Evolutionary conservation across 345 rosid species (phyloP).

Genomic region (Passiflora organensis): DNA sequence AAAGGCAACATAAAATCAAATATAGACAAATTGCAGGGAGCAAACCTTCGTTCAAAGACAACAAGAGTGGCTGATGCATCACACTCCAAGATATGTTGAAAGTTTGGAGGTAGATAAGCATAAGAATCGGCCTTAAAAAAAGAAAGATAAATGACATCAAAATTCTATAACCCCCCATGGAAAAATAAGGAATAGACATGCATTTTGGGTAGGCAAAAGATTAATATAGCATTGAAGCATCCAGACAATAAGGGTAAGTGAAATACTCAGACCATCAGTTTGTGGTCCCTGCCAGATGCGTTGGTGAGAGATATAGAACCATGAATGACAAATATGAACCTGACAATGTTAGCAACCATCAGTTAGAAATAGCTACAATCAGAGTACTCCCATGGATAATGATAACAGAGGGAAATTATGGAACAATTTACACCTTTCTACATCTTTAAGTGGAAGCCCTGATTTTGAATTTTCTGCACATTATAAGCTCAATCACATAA

Average conservation of each 20-base stretch:
- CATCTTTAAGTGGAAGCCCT: slow-evolving; percentile 48
- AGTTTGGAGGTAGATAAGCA: slow-evolving; percentile 79
- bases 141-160: slow-evolving; percentile 8
- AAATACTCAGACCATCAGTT: slow-evolving; percentile 44
- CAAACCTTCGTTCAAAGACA: slow-evolving; percentile 69
- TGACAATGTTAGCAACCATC: slow-evolving; percentile 18
- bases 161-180: slow-evolving; percentile 2
- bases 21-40: neutral
- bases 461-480: slow-evolving; percentile 76
- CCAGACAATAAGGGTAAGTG: neutral
- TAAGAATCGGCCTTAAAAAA: slow-evolving; percentile 69
- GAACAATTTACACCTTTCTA: slow-evolving; percentile 55
- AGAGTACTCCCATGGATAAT: neutral
- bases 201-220: neutral
- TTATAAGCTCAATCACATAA: neutral
- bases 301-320: slow-evolving; percentile 53
- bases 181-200: no score
- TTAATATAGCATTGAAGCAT: neutral
- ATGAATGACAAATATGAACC: slow-evolving; percentile 73
- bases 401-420: slow-evolving; percentile 4
- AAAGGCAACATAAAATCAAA: slow-evolving; percentile 5
- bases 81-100: slow-evolving; percentile 50
- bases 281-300: slow-evolving; percentile 36
- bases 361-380: slow-evolving; percentile 4
- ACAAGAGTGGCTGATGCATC: slow-evolving; percentile 58